Evolutionary conservation across 345 rosid species (phyloP), one percentile per base, ranked within the genome.

Genomic region (Arabidopsis thaliana): DNA sequence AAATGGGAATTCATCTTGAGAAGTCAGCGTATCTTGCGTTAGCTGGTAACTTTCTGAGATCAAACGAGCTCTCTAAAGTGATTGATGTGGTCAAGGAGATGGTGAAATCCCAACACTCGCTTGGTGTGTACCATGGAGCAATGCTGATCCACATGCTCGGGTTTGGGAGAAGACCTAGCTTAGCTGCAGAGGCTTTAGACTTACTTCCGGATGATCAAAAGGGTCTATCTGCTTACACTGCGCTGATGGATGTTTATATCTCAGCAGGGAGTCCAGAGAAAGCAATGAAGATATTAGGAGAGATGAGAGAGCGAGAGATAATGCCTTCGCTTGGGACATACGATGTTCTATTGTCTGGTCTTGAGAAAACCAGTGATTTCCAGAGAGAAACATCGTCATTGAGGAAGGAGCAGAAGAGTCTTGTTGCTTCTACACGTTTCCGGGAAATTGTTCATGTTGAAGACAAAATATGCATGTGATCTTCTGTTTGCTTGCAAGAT

Each of bases 201-300:
- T 84, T 82, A 40, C 73, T 93, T 83, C 88, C 92, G 0, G 82
- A 72, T 50, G 84, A 88, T 70, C 84, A 84, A 64, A 85, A 84
- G 69, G 84, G 88, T 16, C 83, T 83, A 72, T 86, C 96, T 59
- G 82, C 91, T 37, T 89, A 86, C 68, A 89, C 93, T 41, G 91
- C 96, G 78, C 64, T 91, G 73, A 69, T 93, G 69, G 73, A 84
- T 60, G 93, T 82, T 37, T 86, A 89, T 76, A 83, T 91, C 77
- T 65, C 89, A 70, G 93, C 89, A 69, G 96, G 97, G 55, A 85
- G 86, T 80, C 81, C 86, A 34, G 88, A 87, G 68, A 89, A 88
- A 76, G 96, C 86, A 59, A 81, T 91, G 71, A 80, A 85, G 82
- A 82, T 87, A n/a, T n/a, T n/a, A n/a, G n/a, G n/a, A n/a, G n/a